phyloP scores from a whole-genome alignment of 2,329 filamentous ascomycete species.

The Cordyceps cateniannulata region DNA sequence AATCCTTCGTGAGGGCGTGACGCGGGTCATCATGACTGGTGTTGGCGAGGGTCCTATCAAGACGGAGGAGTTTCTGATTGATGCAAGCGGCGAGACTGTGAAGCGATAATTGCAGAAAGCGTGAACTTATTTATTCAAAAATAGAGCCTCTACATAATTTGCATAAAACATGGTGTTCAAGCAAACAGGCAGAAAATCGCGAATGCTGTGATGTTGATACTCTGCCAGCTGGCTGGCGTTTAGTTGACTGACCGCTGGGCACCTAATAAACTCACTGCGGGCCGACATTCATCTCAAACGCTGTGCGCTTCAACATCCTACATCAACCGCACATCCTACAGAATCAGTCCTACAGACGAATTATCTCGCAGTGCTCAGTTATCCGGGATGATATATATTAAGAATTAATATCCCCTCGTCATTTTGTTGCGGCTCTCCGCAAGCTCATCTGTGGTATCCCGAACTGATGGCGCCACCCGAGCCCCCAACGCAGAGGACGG shows the following conservation, averaged over 20 bases:
- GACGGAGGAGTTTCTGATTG: slow-evolving; percentile 71
- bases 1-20: slow-evolving; percentile 70
- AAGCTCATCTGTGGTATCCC: not conserved
- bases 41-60: slow-evolving; percentile 85
- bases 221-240: not conserved
- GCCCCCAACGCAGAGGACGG: not conserved
- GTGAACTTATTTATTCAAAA: not conserved
- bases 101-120: slow-evolving; percentile 21
- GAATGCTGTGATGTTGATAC: not conserved
- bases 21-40: slow-evolving; percentile 81
- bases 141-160: slow-evolving; percentile 3
- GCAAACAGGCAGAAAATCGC: not conserved
- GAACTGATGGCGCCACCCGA: not conserved
- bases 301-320: not conserved
- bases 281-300: not conserved
- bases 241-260: no score
- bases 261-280: not conserved
- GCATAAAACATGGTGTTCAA: not conserved
- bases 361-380: no score
- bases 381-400: not conserved
- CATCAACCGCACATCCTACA: slow-evolving; percentile 7
- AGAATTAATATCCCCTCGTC: not conserved
- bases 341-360: not conserved
- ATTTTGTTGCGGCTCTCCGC: not conserved
- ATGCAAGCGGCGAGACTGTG: slow-evolving; percentile 52